Conservation (phyloP, 768 basidiomycete species). For the Saitozyma podzolica region DNA sequence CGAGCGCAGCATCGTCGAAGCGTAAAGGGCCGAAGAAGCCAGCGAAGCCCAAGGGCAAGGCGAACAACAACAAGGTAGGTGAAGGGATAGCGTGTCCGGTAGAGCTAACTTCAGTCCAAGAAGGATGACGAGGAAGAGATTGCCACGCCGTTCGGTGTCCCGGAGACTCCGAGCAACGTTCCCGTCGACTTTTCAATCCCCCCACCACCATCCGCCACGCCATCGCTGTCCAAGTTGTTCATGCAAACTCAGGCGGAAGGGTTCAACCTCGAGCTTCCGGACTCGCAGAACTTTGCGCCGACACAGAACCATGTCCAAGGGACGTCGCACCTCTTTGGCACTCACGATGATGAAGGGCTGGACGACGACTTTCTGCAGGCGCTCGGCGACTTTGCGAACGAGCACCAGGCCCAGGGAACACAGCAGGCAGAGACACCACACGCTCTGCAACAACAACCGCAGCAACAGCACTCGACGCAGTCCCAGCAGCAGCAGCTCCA, state of each 20-base stretch:
- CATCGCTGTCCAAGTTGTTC: no score
- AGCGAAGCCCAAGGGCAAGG: no score
- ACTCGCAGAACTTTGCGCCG: conserved; percentile 5
- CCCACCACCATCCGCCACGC: no score
- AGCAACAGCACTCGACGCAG: not conserved
- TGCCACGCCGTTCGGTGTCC: no score
- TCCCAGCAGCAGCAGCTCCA: not conserved
- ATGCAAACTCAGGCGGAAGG: not conserved
- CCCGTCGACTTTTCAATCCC: no score
- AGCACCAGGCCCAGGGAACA: conserved; percentile 5
- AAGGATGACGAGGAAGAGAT: no score
- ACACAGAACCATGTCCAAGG: conserved; percentile 1
- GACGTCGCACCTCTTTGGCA: not conserved
- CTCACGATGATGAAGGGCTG: not conserved
- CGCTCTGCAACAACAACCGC: not conserved
- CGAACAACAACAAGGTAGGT: no score
- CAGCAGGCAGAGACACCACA: not conserved
- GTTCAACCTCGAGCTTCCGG: conserved; percentile 1
- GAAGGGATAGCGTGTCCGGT: no score
- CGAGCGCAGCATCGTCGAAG: no score
- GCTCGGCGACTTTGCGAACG: not conserved
- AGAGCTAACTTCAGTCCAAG: no score
- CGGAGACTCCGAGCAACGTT: no score
- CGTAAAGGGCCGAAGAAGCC: no score
- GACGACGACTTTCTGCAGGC: not conserved